phyloP scores from a whole-genome alignment of 768 basidiomycete species.

The Suillus variegatus region DNA sequence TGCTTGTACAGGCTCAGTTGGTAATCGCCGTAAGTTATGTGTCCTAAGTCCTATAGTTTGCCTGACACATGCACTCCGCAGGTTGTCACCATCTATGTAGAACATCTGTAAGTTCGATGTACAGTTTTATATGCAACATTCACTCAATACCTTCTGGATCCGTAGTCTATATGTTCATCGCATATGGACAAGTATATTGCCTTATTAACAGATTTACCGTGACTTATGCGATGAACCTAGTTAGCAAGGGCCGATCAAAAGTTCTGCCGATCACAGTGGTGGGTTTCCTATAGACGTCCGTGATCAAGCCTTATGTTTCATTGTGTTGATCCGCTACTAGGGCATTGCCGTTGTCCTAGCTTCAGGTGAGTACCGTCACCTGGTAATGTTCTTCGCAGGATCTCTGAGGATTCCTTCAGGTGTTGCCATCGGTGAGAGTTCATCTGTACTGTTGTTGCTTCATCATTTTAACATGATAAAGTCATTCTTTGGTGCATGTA shows the following conservation, averaged over 20 bases:
- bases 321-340: background rate
- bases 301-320: background rate
- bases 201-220: no score
- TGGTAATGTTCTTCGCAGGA: background rate
- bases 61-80: background rate
- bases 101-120: background rate
- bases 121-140: background rate
- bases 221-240: background rate
- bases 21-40: background rate
- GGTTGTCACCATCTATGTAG: background rate
- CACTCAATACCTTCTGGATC: background rate
- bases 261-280: background rate
- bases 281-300: background rate
- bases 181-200: slow-evolving; percentile 2
- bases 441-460: no score
- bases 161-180: background rate
- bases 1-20: background rate
- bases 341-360: background rate
- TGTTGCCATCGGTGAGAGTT: background rate
- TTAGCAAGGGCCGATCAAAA: no score
- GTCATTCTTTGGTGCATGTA: no score
- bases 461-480: no score
- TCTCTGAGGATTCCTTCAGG: background rate
- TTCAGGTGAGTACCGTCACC: background rate
- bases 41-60: no score